A percentile compares a stretch with the other conserved stretches of the same genome.
phyloP scores from a whole-genome alignment of 495 filamentous ascomycete genomes.

The Penicillium pulvis region DNA sequence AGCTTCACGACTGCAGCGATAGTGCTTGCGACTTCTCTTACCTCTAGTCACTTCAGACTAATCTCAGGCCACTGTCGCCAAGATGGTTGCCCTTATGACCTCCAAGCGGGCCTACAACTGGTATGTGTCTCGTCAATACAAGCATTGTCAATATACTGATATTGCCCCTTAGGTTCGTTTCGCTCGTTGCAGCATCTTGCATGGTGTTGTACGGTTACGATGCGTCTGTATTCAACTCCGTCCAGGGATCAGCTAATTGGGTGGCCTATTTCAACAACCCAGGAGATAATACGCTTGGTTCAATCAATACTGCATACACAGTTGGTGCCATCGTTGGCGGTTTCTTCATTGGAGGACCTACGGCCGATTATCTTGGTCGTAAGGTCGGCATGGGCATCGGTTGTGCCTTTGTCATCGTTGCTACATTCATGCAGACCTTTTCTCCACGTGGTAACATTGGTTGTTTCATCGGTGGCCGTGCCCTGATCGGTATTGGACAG shows the following conservation, averaged over 20 bases:
- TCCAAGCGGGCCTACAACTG: slow-evolving; percentile 45
- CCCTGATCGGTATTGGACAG: slow-evolving; percentile 65
- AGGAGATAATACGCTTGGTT: slow-evolving; percentile 52
- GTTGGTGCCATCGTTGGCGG: slow-evolving; percentile 65
- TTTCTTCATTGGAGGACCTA: slow-evolving; percentile 60
- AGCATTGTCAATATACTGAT: not conserved
- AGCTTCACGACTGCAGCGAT: not conserved
- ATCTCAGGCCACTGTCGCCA: slow-evolving; percentile 2
- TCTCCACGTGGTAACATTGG: slow-evolving; percentile 56
- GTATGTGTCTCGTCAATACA: slow-evolving; percentile 15
- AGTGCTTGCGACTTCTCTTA: not conserved
- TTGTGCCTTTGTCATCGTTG: slow-evolving; percentile 57
- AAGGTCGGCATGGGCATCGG: slow-evolving; percentile 60
- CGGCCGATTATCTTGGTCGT: slow-evolving; percentile 59
- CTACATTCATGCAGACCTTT: slow-evolving; percentile 65
- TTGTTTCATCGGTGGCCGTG: slow-evolving; percentile 62
- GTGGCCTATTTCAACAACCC: slow-evolving; percentile 58
- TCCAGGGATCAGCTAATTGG: slow-evolving; percentile 62
- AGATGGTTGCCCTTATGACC: slow-evolving; percentile 23
- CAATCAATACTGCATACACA: slow-evolving; percentile 64
- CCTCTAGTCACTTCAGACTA: not conserved
- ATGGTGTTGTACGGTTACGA: slow-evolving; percentile 72
- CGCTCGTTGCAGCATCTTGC: slow-evolving; percentile 62
- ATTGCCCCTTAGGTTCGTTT: slow-evolving; percentile 53
- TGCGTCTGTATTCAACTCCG: slow-evolving; percentile 66